Evolutionary conservation across 805 yeast species (phyloP), one percentile per base, ranked within the genome.

Genomic region (Yamadazyma tumulicola): DNA sequence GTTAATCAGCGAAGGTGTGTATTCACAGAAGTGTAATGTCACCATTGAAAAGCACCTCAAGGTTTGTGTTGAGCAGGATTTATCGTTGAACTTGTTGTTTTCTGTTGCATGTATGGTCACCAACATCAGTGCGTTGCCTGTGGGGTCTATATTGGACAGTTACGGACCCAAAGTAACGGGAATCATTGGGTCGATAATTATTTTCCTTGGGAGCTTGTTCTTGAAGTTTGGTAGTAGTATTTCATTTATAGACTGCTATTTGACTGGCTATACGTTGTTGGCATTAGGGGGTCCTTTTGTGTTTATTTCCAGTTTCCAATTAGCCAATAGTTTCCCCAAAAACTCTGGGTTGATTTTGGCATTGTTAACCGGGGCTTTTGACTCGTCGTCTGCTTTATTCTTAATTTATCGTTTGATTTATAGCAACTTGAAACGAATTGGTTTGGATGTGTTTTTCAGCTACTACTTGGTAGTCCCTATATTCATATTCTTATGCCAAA

Each of bases 201-300:
- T 88, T 9, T 62, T 74, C 9, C 9, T 67, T 4, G 95, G 89
- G 1, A 58, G 89, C 0, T 34, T 67, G 11, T 52, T 58, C 18
- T 53, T 81, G 37, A 66, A 72, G 4, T 48, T 54, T 38, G 77
- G 75, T 11, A 44, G 41, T 26, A 24, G 31, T 3, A 43, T 73
- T 23, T 34, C 49, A 3, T 34, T 48, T 19, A 32, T 55, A 6
- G 96, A 88, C 55, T 77, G 81, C 3, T 88, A 84, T 56, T 55
- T 86, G 24, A 37, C 61, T 6, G 97, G 97, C 0, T 91, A 85
- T 55, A 65, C 82, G 2, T 57, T 75, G 11, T 64, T 89, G 16
- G 96, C 96, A 0, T 65, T 87, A 38, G 96, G 95, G 5, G 97
- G 97, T 4, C 97, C 97, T 7, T 88, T 89, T 61, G 89, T 84